Conservation (phyloP, 1,284 basidiomycete genomes). For the Rhodotorula sp. region DNA sequence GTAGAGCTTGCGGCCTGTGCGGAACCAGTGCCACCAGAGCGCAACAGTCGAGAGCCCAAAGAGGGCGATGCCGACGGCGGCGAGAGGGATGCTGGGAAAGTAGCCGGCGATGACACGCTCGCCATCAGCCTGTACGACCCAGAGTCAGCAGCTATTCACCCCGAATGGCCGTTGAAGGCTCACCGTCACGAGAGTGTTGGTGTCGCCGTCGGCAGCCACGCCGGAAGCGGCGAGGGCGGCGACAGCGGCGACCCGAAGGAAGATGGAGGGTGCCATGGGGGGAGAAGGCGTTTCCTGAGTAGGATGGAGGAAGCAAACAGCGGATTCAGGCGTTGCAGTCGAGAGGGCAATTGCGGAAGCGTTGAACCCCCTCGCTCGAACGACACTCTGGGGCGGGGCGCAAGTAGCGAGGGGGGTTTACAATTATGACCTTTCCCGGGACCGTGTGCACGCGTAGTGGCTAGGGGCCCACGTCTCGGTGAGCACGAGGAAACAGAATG, state of each 20-base stretch:
- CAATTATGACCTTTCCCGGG: too few relatives aligned
- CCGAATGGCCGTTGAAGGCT: not conserved
- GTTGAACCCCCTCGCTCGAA: too few relatives aligned
- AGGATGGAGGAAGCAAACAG: too few relatives aligned
- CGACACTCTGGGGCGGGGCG: too few relatives aligned
- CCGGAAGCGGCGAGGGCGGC: not conserved
- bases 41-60: constrained; percentile 14
- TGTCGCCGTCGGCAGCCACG: not conserved
- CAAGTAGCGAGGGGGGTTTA: too few relatives aligned
- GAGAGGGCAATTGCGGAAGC: too few relatives aligned
- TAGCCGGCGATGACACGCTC: constrained; percentile 33
- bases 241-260: not conserved
- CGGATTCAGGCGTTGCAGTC: too few relatives aligned
- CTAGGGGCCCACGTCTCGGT: too few relatives aligned
- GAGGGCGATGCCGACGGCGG: constrained; percentile 21
- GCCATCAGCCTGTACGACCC: not conserved
- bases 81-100: constrained; percentile 5
- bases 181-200: not conserved
- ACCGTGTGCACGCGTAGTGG: too few relatives aligned
- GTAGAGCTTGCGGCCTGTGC: constrained; percentile 22
- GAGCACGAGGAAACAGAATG: too few relatives aligned
- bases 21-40: constrained; percentile 28
- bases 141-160: not conserved
- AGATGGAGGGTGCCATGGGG: too few relatives aligned
- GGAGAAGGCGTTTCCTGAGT: too few relatives aligned